Conservation (phyloP, 1,139 yeast genomes). For the Sugiyamaella xylanicola region DNA sequence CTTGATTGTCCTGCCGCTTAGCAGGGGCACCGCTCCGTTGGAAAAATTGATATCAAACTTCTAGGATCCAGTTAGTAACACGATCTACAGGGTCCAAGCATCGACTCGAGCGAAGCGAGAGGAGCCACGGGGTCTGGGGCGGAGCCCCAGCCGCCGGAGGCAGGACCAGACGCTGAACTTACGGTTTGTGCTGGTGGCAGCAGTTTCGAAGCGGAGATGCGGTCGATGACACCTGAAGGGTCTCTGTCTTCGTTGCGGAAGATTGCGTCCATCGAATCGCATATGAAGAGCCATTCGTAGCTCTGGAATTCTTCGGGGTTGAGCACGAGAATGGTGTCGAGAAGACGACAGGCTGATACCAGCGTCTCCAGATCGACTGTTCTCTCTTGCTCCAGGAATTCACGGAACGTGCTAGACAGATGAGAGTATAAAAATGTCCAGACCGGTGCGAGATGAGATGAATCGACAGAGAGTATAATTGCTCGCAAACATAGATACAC, state of each 20-base stretch:
- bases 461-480: constrained; percentile 61
- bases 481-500: constrained; percentile 63
- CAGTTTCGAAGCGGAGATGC: constrained; percentile 36
- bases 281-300: constrained; percentile 81
- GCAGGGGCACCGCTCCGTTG: constrained; percentile 15
- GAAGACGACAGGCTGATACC: constrained; percentile 66
- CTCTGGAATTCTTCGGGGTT: constrained; percentile 75
- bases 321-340: constrained; percentile 70
- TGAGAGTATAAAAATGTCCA: constrained; percentile 73
- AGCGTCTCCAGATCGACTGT: constrained; percentile 32
- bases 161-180: constrained; percentile 9
- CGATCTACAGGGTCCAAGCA: neutral
- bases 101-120: neutral
- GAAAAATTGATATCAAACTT: constrained; percentile 18
- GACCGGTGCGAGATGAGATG: constrained; percentile 62
- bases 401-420: constrained; percentile 56
- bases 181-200: constrained; percentile 30
- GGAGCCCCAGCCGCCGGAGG: neutral
- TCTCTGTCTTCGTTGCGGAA: constrained; percentile 45
- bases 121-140: constrained; percentile 2
- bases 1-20: constrained; percentile 14
- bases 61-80: constrained; percentile 15
- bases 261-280: constrained; percentile 68
- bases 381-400: constrained; percentile 47
- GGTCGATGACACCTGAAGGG: constrained; percentile 46